Evolutionary conservation across 2,329 filamentous ascomycete genomes (phyloP).

Genomic region (Dactylellina parvicollis): DNA sequence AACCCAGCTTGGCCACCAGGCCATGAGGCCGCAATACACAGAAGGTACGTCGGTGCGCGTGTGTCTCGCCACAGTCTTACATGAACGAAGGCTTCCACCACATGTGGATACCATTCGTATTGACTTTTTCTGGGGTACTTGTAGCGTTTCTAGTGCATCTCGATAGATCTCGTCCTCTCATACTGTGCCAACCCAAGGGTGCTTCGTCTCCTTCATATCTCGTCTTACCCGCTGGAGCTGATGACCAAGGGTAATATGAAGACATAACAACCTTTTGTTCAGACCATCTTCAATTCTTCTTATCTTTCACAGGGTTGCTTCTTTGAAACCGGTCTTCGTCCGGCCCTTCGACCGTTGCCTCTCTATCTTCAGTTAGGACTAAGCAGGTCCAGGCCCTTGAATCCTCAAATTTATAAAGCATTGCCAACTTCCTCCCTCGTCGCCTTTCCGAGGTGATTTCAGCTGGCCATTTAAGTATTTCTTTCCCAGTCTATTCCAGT

Average conservation of each 20-base stretch:
- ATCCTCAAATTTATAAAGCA: slow-evolving; percentile 46
- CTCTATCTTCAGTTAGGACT: slow-evolving; percentile 14
- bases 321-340: neutral
- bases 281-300: neutral
- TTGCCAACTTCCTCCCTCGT: slow-evolving; percentile 45
- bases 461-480: neutral
- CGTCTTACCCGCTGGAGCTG: too few relatives aligned
- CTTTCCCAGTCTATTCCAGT: slow-evolving; percentile 6
- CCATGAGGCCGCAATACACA: neutral
- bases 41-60: neutral
- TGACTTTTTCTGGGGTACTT: too few relatives aligned
- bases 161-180: too few relatives aligned
- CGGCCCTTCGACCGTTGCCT: neutral
- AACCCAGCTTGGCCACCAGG: slow-evolving; percentile 1
- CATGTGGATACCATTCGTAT: slow-evolving; percentile 4
- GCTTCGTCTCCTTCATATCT: too few relatives aligned
- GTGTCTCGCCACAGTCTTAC: slow-evolving; percentile 46
- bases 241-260: too few relatives aligned
- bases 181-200: too few relatives aligned
- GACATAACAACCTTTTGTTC: too few relatives aligned
- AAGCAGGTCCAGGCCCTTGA: neutral
- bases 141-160: too few relatives aligned
- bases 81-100: neutral
- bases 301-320: neutral
- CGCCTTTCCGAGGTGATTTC: slow-evolving; percentile 1